These are phyloP conservation scores for Kockovaella imperatae DNA, from an alignment of 768 basidiomycete species.

Conservation along the genomic window DNA sequence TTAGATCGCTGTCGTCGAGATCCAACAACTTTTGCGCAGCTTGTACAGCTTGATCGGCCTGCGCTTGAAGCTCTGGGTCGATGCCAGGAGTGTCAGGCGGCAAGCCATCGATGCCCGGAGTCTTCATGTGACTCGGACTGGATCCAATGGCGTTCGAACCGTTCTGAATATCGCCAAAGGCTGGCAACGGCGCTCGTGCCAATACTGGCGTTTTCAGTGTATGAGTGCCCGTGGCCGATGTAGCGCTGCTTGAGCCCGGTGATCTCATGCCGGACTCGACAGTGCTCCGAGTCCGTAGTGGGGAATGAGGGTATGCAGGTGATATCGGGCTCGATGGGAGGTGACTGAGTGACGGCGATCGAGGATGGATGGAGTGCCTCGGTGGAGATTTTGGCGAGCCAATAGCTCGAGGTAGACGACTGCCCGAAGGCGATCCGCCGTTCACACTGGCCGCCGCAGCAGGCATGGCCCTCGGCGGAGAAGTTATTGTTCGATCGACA, in stretches of 20 bases:
- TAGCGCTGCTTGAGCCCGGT: slow-evolving; percentile 3
- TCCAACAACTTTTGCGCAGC: slow-evolving; percentile 82
- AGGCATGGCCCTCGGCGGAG: no score
- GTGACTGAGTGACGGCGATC: no score
- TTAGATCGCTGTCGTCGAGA: slow-evolving; percentile 47
- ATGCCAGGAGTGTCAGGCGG: background rate
- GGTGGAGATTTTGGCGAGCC: no score
- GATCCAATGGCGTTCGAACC: slow-evolving; percentile 4
- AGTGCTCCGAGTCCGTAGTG: no score
- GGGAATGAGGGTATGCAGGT: no score
- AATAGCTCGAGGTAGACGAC: no score
- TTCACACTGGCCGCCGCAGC: no score
- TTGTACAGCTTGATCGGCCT: slow-evolving; percentile 88
- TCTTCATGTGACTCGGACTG: slow-evolving; percentile 1
- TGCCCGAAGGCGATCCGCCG: no score
- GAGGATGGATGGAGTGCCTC: no score
- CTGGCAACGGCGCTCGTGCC: background rate
- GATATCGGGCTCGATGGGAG: no score
- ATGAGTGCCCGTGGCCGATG: background rate
- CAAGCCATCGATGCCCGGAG: slow-evolving; percentile 4
- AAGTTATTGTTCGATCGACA: no score
- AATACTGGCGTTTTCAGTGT: background rate
- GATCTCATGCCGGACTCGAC: slow-evolving; percentile 6
- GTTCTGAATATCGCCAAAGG: no score
- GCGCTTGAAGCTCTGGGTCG: slow-evolving; percentile 57